Evolutionary conservation across 345 rosid genomes (phyloP), one percentile per base, ranked within the genome.

Genomic region (Turnera subulata): DNA sequence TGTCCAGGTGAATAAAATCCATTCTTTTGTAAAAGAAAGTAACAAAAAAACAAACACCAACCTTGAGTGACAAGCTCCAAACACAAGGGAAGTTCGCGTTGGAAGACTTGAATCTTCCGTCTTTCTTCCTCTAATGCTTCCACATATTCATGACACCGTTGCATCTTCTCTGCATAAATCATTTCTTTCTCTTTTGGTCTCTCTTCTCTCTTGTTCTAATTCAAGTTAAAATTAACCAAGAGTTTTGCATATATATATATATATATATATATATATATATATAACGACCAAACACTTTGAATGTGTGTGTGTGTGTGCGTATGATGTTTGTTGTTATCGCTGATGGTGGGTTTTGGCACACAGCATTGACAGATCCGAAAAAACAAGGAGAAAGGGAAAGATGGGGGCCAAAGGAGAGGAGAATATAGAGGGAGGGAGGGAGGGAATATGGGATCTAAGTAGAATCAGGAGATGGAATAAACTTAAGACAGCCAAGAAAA

Each of bases 11-110:
- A n/a, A n/a, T n/a, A n/a, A n/a, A n/a, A n/a, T n/a, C n/a, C n/a
- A n/a, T n/a, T n/a, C n/a, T n/a, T n/a, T n/a, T n/a, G n/a, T n/a
- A n/a, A n/a, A n/a, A n/a, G n/a, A n/a, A n/a, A n/a, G n/a, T n/a
- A 2, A 5, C 19, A 12, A 43, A 42, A 23, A 25, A 38, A 38
- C 5, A 19, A 20, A 2, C 8, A 29, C 38, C 26, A 68, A 89
- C 99, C 97, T 81, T 82, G 91, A 17, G 84, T 82, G 22, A 93
- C 99, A 56, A 93, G 97, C 63, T 93, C 87, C 46, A 89, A 68
- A 68, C 96, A 93, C 62, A 93, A 76, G 57, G 99, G 99, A 69
- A 93, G 97, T 68, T 93, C 97, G 21, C 97, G 89, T 53, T 84
- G 83, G 62, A 93, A 93, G 40, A 93, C 97, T 54, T 79, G 88